These are phyloP conservation scores for Rhizopus stolonifer DNA, from an alignment of 371 early-diverging fungal species.

Conservation along the genomic window DNA sequence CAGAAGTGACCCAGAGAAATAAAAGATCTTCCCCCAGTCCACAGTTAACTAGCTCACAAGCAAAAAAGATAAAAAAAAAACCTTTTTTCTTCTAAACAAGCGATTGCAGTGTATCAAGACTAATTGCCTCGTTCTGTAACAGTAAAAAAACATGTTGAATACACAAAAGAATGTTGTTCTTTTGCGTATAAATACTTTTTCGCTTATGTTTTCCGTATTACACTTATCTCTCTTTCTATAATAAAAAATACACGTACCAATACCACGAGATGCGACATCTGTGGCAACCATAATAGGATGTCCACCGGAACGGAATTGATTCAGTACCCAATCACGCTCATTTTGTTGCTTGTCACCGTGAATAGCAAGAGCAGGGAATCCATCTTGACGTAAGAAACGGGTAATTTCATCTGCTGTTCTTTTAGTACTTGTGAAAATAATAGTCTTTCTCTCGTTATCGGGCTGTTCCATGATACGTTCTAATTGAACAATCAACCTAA, in stretches of 20 bases:
- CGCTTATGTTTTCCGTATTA: slow-evolving; percentile 3
- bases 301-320: slow-evolving; percentile 87
- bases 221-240: slow-evolving; percentile 1
- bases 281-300: slow-evolving; percentile 98
- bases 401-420: slow-evolving; percentile 97
- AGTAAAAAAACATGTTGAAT: neutral
- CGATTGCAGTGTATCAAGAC: neutral
- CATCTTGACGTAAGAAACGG: slow-evolving; percentile 84
- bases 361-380: slow-evolving; percentile 97
- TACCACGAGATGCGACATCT: slow-evolving; percentile 99
- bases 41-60: neutral
- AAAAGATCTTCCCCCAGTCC: neutral
- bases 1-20: neutral
- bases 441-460: slow-evolving; percentile 75
- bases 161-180: too few relatives aligned
- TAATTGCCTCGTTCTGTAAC: slow-evolving; percentile 4
- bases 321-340: slow-evolving; percentile 97
- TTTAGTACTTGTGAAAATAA: slow-evolving; percentile 99
- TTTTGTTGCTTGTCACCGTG: slow-evolving; percentile 99
- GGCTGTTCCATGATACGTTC: slow-evolving; percentile 76
- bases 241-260: slow-evolving; percentile 67
- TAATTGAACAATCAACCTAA: slow-evolving; percentile 65
- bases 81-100: neutral
- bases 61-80: neutral
- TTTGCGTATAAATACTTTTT: neutral